Evolutionary conservation across 2,329 filamentous ascomycete genomes (phyloP), one percentile per base, ranked within the genome.

Genomic region (Penicillium sp.): DNA sequence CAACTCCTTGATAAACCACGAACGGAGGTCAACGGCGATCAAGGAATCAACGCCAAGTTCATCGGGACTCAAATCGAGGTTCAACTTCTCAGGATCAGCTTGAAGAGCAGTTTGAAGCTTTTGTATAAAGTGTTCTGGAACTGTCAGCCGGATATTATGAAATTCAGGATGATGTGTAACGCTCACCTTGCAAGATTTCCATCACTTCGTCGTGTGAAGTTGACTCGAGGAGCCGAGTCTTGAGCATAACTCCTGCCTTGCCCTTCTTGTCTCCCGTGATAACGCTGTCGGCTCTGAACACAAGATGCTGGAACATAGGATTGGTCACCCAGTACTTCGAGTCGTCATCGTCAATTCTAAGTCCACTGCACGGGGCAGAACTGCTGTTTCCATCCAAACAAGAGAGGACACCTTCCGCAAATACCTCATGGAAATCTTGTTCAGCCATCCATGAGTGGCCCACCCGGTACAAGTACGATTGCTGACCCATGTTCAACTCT

Each of bases 321-420:
- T 59, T 58, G 13, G 46, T 26, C 10, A 52, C 24, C 56, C 56
- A 59, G 8, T 50, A 51, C 28, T 59, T 59, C 4, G 53, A 42
- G 9, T 55, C 51, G 20, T 59, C 56, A n/a, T 58, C 51, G 8
- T 59, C 56, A 11, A 59, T 58, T 46, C 55, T 47, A 11, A 59
- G 46, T 2, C 49, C 47, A 40, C 55, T 56, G 50, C 49, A 59
- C 13, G 56, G 36, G 7, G 55, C 46, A 7, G 51, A 41, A 3
- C 23, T 43, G 4, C 39, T 39, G 0, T 37, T 48, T 36, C 48
- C 39, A 22, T 55, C 44, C n/a, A 47, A 23, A 26, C 56, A 59
- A 3, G 56, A 50, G 1, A 64, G 44, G 8, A 68, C 57, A 4
- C 55, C 62, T 43, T 68, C 65, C 7, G 60, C 58, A 35, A 68